Base-by-base conservation (phyloP, 2,329 filamentous ascomycete species). In the Hypocrella siamensis region DNA sequence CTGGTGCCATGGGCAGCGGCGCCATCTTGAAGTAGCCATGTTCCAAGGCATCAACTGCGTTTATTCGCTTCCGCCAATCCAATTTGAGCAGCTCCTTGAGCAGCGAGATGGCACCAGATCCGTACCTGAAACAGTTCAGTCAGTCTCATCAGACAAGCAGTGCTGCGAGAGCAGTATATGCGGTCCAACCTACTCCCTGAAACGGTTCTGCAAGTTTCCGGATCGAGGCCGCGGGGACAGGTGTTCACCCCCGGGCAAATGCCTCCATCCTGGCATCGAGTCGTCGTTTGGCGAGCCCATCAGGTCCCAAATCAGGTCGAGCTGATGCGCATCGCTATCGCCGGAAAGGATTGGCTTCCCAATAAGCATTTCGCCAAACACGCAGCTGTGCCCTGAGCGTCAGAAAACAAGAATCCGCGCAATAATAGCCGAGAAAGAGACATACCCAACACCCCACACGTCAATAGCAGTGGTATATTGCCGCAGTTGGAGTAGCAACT, bases 391-490 rank as follows among this genome's bases (percentile, higher is more conserved):
- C 15, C n/a, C 15, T 2, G n/a, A 15, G 10, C 21, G 6, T 9
- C 7, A 5, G 7, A 15, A 17, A 19, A 30, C 19, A 9, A 28
- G 15, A 3, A 11, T 26, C 25, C n/a, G 9, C 3, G n/a, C 25
- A 26, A 14, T n/a, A n/a, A n/a, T n/a, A n/a, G 24, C 9, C 9
- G 9, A 17, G 15, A 17, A 10, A 4, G 11, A 11, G 31, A 52
- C 74, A 61, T 64, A 86, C 80, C 88, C 90, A 43, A 94, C 88
- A 44, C 90, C 90, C 90, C 90, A 98, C 58, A 98, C 75, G 54
- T 98, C 90, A 46, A 98, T 94, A 8, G 90, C 86, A 11, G 86
- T 84, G n/a, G 90, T 98, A 56, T 98, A 98, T 42, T 75, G 75
- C 45, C 85, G 77, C 19, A 98, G 65, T 40, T 88, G 80, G 30